These are phyloP conservation scores for Fusarium subtropicale DNA, from an alignment of 2,329 filamentous ascomycete species.

Conservation along the genomic window DNA sequence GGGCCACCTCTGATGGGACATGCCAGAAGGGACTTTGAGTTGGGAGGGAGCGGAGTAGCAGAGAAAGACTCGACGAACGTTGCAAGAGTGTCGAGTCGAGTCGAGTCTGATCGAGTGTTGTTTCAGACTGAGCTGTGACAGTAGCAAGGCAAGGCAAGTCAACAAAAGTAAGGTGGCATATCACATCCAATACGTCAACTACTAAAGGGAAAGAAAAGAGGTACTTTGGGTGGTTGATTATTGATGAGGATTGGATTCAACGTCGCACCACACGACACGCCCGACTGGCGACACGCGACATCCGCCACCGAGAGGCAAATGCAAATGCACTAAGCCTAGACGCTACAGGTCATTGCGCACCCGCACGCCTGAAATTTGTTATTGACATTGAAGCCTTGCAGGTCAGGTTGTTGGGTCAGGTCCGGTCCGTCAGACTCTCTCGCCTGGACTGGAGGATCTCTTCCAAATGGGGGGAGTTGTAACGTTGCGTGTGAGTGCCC, in stretches of 20 bases:
- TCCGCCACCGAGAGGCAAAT: constrained; percentile 29
- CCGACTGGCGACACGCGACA: constrained; percentile 35
- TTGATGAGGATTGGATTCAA: constrained; percentile 34
- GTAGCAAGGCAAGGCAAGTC: constrained; percentile 1
- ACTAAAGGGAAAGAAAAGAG: neutral
- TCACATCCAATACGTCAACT: constrained; percentile 11
- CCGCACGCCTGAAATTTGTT: neutral
- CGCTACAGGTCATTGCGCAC: constrained; percentile 13
- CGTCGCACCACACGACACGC: constrained; percentile 39
- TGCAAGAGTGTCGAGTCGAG: neutral
- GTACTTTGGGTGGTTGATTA: constrained; percentile 2
- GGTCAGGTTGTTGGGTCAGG: constrained; percentile 19
- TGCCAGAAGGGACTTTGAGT: constrained; percentile 24
- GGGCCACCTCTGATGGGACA: constrained; percentile 38
- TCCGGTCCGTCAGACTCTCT: constrained; percentile 10
- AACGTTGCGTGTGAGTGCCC: constrained; percentile 41
- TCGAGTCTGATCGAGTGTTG: neutral
- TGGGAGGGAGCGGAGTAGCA: constrained; percentile 20
- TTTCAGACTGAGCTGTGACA: neutral
- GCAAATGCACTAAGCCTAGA: constrained; percentile 1
- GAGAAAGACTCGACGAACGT: constrained; percentile 10
- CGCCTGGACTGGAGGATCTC: constrained; percentile 33
- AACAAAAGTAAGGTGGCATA: constrained; percentile 23
- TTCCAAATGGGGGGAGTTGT: constrained; percentile 37
- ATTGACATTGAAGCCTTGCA: constrained; percentile 1